Percentiles rank a stretch among this genome's conserved stretches.
Evolutionary conservation across 768 basidiomycete species (phyloP).

Genomic region (Phaeotremella fagi): DNA sequence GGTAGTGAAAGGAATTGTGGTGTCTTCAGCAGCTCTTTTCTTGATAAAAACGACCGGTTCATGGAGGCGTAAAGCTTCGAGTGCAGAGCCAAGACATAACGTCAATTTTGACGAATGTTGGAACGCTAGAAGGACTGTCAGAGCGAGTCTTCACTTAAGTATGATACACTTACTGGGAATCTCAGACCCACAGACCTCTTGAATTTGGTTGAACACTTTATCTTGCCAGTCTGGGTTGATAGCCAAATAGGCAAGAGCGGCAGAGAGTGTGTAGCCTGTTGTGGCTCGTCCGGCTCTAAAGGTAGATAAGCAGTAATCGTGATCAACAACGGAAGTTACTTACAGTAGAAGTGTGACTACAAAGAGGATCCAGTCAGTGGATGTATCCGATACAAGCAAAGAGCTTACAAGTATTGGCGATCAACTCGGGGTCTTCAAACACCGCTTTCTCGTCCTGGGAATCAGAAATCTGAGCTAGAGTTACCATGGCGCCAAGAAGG

Average conservation of each 20-base stretch:
- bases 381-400: background rate
- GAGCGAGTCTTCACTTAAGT: background rate
- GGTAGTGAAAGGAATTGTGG: conserved; percentile 21
- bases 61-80: conserved; percentile 26
- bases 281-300: conserved; percentile 43
- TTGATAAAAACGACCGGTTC: conserved; percentile 24
- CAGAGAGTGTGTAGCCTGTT: conserved; percentile 35
- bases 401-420: background rate
- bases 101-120: conserved; percentile 15
- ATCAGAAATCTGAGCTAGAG: conserved; percentile 7
- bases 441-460: conserved; percentile 34
- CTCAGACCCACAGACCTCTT: conserved; percentile 15
- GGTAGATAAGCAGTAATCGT: background rate
- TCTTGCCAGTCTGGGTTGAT: conserved; percentile 41
- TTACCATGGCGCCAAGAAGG: conserved; percentile 4
- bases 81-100: conserved; percentile 7
- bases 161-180: conserved; percentile 18
- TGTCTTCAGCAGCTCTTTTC: conserved; percentile 17
- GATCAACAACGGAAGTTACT: background rate
- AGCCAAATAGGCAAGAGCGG: conserved; percentile 37
- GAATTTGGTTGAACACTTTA: conserved; percentile 28
- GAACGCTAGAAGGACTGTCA: conserved; percentile 10
- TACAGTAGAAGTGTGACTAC: conserved; percentile 28
- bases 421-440: conserved; percentile 33
- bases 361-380: background rate